Evolutionary conservation across 2,329 filamentous ascomycete species (phyloP).

Genomic region (Penicillium aurantiogriseum): DNA sequence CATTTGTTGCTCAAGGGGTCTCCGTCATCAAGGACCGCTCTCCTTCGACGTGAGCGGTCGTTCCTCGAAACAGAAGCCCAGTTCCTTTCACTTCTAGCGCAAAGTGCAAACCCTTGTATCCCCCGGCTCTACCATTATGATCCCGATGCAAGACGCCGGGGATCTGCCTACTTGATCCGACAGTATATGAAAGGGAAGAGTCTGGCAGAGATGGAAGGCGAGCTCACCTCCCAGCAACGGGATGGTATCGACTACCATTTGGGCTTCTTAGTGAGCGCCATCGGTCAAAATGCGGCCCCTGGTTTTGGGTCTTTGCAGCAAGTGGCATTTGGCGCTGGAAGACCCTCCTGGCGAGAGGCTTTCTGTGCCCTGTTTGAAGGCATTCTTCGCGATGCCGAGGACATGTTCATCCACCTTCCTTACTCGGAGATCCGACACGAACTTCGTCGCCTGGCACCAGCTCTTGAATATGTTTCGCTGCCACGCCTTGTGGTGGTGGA

Average conservation of each 20-base stretch:
- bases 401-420: constrained; percentile 57
- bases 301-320: constrained; percentile 53
- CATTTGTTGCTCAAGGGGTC: constrained; percentile 40
- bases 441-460: constrained; percentile 43
- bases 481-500: constrained; percentile 54
- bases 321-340: constrained; percentile 48
- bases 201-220: constrained; percentile 31
- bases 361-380: constrained; percentile 55
- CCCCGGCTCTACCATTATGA: constrained; percentile 42
- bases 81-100: constrained; percentile 38
- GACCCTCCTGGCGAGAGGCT: constrained; percentile 53
- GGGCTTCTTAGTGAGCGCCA: constrained; percentile 38
- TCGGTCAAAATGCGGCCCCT: constrained; percentile 48
- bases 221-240: constrained; percentile 31
- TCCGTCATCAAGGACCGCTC: constrained; percentile 34
- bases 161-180: constrained; percentile 39
- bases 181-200: constrained; percentile 37
- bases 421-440: constrained; percentile 56
- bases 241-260: constrained; percentile 38
- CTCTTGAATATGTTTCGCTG: constrained; percentile 51
- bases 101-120: constrained; percentile 34
- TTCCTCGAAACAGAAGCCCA: constrained; percentile 43
- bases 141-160: constrained; percentile 25
- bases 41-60: constrained; percentile 41
- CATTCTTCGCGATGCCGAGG: constrained; percentile 57